A percentile compares a stretch with the other conserved stretches of the same genome.
Conservation (phyloP, 2,329 filamentous ascomycete genomes). For the Xylaria sp. region DNA sequence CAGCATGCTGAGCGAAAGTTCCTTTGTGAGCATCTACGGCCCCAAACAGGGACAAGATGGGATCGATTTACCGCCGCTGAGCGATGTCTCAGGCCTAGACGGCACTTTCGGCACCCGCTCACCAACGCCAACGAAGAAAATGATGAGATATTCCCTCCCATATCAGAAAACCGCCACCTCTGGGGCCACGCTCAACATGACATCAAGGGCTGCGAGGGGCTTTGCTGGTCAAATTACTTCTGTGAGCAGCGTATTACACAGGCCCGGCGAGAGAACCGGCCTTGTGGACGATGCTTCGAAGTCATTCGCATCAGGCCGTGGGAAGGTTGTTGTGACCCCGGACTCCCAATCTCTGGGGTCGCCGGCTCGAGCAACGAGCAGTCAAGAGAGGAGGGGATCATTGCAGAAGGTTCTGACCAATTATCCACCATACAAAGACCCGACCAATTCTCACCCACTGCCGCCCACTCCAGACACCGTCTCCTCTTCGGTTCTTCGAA, state of each 20-base stretch:
- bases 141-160: slow-evolving; percentile 37
- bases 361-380: slow-evolving; percentile 46
- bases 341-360: slow-evolving; percentile 30
- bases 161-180: slow-evolving; percentile 40
- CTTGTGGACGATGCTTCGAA: slow-evolving; percentile 48
- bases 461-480: slow-evolving; percentile 71
- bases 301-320: slow-evolving; percentile 46
- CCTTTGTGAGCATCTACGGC: slow-evolving; percentile 73
- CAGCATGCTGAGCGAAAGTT: slow-evolving; percentile 74
- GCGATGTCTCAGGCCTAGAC: slow-evolving; percentile 41
- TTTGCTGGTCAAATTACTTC: slow-evolving; percentile 56
- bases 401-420: slow-evolving; percentile 63
- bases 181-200: slow-evolving; percentile 46
- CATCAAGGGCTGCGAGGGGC: slow-evolving; percentile 49
- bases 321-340: slow-evolving; percentile 39
- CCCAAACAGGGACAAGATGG: slow-evolving; percentile 40
- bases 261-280: slow-evolving; percentile 50
- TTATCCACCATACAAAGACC: slow-evolving; percentile 54
- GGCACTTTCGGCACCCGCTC: slow-evolving; percentile 42
- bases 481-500: slow-evolving; percentile 63
- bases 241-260: slow-evolving; percentile 59
- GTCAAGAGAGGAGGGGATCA: slow-evolving; percentile 61
- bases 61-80: slow-evolving; percentile 32
- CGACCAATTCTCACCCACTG: slow-evolving; percentile 56
- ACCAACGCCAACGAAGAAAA: slow-evolving; percentile 38